Conservation (phyloP, 2,329 filamentous ascomycete species). For the Ophiocordyceps camponoti-floridani region DNA sequence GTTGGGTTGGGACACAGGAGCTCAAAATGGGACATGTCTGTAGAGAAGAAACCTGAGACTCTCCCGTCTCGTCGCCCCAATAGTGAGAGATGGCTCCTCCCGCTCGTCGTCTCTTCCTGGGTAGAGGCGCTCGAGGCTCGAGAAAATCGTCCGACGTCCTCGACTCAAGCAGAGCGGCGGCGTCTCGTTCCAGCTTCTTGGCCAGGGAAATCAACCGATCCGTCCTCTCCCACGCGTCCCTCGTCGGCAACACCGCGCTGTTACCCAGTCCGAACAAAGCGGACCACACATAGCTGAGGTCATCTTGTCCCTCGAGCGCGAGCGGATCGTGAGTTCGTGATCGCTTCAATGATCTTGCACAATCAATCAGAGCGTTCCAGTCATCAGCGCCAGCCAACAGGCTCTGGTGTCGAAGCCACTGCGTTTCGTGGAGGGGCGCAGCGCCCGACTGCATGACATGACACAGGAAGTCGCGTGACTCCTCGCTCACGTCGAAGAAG, state of each 20-base stretch:
- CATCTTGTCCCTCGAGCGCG: slow-evolving; percentile 14
- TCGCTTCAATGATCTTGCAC: slow-evolving; percentile 12
- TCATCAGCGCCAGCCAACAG: slow-evolving; percentile 15
- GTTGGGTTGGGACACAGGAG: background rate
- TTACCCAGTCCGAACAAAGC: slow-evolving; percentile 5
- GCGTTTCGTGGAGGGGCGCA: slow-evolving; percentile 10
- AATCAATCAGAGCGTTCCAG: slow-evolving; percentile 16
- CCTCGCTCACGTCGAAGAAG: slow-evolving; percentile 15
- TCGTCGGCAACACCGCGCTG: slow-evolving; percentile 1
- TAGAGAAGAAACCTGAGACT: background rate
- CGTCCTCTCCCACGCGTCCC: slow-evolving; percentile 15
- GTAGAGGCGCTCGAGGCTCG: background rate
- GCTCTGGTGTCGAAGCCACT: slow-evolving; percentile 12
- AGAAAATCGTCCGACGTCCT: background rate
- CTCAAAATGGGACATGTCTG: background rate
- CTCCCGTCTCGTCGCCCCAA: slow-evolving; percentile 4
- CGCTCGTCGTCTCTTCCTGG: background rate
- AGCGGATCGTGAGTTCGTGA: slow-evolving; percentile 2
- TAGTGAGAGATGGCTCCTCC: slow-evolving; percentile 9
- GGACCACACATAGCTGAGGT: slow-evolving; percentile 13
- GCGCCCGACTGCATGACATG: slow-evolving; percentile 10
- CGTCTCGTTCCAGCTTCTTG: slow-evolving; percentile 10
- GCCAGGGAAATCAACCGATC: slow-evolving; percentile 16
- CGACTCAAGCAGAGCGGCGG: slow-evolving; percentile 5
- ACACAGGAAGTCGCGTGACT: slow-evolving; percentile 13